These are phyloP conservation scores for Rauvolfia tetraphylla DNA, from an alignment of 257 asterid genomes.

Conservation along the genomic window DNA sequence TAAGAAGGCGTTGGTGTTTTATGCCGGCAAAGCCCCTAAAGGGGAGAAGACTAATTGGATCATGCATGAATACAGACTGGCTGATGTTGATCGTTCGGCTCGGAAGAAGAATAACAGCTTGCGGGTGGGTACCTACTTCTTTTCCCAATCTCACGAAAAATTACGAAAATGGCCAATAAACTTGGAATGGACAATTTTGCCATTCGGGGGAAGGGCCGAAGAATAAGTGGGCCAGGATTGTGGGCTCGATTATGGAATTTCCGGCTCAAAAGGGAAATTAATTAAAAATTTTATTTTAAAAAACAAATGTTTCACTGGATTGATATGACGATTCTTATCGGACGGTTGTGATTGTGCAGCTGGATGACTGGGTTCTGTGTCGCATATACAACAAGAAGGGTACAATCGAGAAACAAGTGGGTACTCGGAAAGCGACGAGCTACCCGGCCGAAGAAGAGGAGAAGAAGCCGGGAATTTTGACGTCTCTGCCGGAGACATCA, in stretches of 20 bases:
- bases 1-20: slow-evolving; percentile 78
- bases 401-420: slow-evolving; percentile 40
- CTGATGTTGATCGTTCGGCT: slow-evolving; percentile 82
- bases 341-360: slow-evolving; percentile 38
- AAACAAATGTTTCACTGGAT: too few species aligned
- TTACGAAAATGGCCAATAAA: too few species aligned
- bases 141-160: background rate
- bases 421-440: slow-evolving; percentile 24
- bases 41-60: slow-evolving; percentile 89
- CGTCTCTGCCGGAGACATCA: slow-evolving; percentile 32
- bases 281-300: too few species aligned
- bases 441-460: slow-evolving; percentile 33
- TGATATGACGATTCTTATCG: slow-evolving; percentile 3
- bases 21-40: slow-evolving; percentile 81
- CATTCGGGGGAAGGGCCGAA: too few species aligned
- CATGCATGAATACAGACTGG: slow-evolving; percentile 92
- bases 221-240: too few species aligned
- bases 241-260: too few species aligned
- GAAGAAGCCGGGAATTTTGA: slow-evolving; percentile 45
- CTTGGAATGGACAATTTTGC: too few species aligned
- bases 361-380: slow-evolving; percentile 94
- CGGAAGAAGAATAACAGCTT: slow-evolving; percentile 54
- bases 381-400: slow-evolving; percentile 92
- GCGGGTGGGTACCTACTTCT: slow-evolving; percentile 48
- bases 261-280: too few species aligned